phyloP scores from a whole-genome alignment of 345 rosid genomes.

The Euphorbia peplus region DNA sequence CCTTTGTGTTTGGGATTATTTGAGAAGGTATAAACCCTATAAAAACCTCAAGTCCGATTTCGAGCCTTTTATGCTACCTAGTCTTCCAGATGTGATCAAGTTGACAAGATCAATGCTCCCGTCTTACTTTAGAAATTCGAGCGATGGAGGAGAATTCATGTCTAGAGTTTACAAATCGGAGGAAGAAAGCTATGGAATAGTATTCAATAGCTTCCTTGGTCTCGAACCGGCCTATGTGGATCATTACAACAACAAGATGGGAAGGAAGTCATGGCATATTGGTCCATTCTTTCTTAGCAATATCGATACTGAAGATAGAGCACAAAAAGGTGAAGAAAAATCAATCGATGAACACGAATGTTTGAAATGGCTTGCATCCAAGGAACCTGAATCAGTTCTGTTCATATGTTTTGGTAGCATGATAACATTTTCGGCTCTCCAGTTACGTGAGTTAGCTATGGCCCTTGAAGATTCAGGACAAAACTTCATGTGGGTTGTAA shows the following conservation, averaged over 20 bases:
- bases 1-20: not conserved
- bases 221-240: slow-evolving; percentile 25
- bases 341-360: slow-evolving; percentile 35
- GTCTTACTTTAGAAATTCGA: not conserved
- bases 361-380: slow-evolving; percentile 37
- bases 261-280: slow-evolving; percentile 27
- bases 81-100: slow-evolving; percentile 7
- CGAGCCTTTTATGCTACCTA: slow-evolving; percentile 9
- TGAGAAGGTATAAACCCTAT: not conserved
- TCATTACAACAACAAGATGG: slow-evolving; percentile 21
- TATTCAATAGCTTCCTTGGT: slow-evolving; percentile 21
- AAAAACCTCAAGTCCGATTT: not conserved
- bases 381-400: slow-evolving; percentile 33
- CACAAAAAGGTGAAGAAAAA: slow-evolving; percentile 30
- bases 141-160: not conserved
- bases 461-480: slow-evolving; percentile 39
- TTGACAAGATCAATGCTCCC: slow-evolving; percentile 11
- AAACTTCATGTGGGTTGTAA: slow-evolving; percentile 54
- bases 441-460: slow-evolving; percentile 37
- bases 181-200: slow-evolving; percentile 13
- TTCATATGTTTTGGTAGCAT: slow-evolving; percentile 47
- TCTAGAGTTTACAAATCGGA: slow-evolving; percentile 1
- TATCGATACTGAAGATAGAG: slow-evolving; percentile 24
- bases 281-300: slow-evolving; percentile 43
- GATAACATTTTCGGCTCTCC: slow-evolving; percentile 24